A percentile compares a stretch with the other conserved stretches of the same genome.
Conservation (phyloP, 352 stramenopile genomes). For the Phytopythium helicoides region DNA sequence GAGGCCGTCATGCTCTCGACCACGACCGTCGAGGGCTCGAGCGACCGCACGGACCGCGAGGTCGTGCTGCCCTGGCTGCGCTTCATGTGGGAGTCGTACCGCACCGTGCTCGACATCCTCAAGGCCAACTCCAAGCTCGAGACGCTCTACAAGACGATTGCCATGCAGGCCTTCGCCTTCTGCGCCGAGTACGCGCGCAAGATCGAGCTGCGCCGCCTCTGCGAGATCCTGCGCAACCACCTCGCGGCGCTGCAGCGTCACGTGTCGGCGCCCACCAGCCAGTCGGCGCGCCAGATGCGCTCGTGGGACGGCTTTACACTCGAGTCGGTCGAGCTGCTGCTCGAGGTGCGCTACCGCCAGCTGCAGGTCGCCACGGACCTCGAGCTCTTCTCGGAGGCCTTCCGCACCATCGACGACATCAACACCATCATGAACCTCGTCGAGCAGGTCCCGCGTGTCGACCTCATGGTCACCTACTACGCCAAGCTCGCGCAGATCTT, state of each 20-base stretch:
- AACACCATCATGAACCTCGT: conserved; percentile 95
- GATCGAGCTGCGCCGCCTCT: conserved; percentile 96
- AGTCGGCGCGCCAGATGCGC: conserved; percentile 84
- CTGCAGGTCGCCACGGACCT: conserved; percentile 94
- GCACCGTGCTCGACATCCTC: conserved; percentile 97
- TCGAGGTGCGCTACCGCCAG: conserved; percentile 97
- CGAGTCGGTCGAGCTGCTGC: conserved; percentile 94
- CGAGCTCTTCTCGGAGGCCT: conserved; percentile 97
- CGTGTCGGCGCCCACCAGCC: conserved; percentile 58
- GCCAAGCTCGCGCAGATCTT: conserved; percentile 98
- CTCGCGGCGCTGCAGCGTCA: conserved; percentile 95
- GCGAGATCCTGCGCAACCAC: conserved; percentile 97
- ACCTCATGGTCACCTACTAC: conserved; percentile 98
- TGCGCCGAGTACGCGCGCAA: conserved; percentile 88
- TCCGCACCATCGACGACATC: conserved; percentile 99
- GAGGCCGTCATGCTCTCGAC: conserved; percentile 96
- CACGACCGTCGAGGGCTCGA: conserved; percentile 94
- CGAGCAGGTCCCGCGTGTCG: conserved; percentile 89
- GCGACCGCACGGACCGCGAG: conserved; percentile 94
- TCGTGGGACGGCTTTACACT: conserved; percentile 96
- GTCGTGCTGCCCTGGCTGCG: conserved; percentile 90
- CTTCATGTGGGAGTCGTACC: conserved; percentile 99
- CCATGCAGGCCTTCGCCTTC: conserved; percentile 82
- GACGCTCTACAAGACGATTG: conserved; percentile 73
- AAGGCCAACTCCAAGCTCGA: conserved; percentile 95